A percentile compares a stretch with the other conserved stretches of the same genome.
Conservation (phyloP, 1,139 yeast genomes). For the Nakaseomyces delphensis region DNA sequence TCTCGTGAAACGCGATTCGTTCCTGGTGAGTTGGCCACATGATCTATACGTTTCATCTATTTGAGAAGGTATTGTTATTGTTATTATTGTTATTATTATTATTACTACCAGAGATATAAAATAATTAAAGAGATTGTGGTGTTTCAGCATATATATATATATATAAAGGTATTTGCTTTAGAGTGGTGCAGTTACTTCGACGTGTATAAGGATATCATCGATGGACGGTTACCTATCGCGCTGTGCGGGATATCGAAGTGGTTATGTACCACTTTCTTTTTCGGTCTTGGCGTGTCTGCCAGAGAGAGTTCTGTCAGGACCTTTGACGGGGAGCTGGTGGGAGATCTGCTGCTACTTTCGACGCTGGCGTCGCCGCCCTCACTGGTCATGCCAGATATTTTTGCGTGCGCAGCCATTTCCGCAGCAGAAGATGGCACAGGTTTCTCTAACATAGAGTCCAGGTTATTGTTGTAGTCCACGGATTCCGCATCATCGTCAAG, state of each 20-base stretch:
- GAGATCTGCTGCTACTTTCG: conserved; percentile 3
- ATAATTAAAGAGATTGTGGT: too few species aligned
- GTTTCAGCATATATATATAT: too few species aligned
- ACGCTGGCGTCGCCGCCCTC: neutral
- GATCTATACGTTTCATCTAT: too few species aligned
- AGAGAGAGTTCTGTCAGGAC: conserved; percentile 5
- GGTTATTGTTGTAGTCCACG: conserved; percentile 1
- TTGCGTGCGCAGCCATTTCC: neutral
- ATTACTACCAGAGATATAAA: too few species aligned
- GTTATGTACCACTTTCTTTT: conserved; percentile 7
- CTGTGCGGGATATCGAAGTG: conserved; percentile 8
- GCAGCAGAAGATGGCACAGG: conserved; percentile 8
- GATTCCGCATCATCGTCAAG: conserved; percentile 6
- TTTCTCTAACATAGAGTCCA: conserved; percentile 11
- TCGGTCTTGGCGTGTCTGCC: conserved; percentile 3
- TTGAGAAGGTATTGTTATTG: too few species aligned
- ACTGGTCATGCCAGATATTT: neutral
- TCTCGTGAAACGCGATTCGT: too few species aligned
- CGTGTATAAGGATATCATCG: conserved; percentile 5
- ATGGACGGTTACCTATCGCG: conserved; percentile 5
- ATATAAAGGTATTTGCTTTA: too few species aligned
- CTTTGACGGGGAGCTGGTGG: neutral
- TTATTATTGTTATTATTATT: too few species aligned
- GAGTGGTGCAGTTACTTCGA: conserved; percentile 5
- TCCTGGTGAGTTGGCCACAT: too few species aligned